Conservation (phyloP, 306 rosid species). For the Cyamopsis tetragonoloba region DNA sequence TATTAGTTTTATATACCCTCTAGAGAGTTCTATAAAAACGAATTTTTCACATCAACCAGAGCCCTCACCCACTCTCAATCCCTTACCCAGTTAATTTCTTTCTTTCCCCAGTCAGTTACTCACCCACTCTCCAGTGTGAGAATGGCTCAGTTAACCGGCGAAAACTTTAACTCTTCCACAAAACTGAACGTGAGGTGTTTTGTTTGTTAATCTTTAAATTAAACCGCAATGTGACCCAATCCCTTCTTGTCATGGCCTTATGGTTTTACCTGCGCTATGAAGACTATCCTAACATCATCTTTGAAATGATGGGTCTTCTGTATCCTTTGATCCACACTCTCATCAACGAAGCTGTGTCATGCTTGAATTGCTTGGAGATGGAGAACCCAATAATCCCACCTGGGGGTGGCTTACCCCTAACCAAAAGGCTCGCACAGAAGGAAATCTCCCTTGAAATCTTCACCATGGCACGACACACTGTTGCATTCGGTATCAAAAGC, state of each 20-base stretch:
- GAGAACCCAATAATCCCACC: background rate
- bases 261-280: constrained; percentile 60
- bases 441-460: constrained; percentile 39
- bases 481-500: constrained; percentile 39
- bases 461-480: constrained; percentile 26
- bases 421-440: constrained; percentile 12
- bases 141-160: no score
- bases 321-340: constrained; percentile 5
- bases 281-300: constrained; percentile 29
- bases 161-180: constrained; percentile 37
- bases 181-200: constrained; percentile 39
- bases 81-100: no score
- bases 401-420: constrained; percentile 31
- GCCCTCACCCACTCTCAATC: no score
- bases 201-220: constrained; percentile 30
- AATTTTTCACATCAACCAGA: no score
- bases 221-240: constrained; percentile 20
- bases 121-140: no score
- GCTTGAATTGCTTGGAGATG: constrained; percentile 34
- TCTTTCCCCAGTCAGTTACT: no score
- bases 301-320: constrained; percentile 1
- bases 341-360: constrained; percentile 35
- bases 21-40: no score
- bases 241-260: constrained; percentile 49
- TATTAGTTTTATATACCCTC: no score